Base-by-base conservation (phyloP, 441 rosid species). In the Bocquillonia castaneifolia region DNA sequence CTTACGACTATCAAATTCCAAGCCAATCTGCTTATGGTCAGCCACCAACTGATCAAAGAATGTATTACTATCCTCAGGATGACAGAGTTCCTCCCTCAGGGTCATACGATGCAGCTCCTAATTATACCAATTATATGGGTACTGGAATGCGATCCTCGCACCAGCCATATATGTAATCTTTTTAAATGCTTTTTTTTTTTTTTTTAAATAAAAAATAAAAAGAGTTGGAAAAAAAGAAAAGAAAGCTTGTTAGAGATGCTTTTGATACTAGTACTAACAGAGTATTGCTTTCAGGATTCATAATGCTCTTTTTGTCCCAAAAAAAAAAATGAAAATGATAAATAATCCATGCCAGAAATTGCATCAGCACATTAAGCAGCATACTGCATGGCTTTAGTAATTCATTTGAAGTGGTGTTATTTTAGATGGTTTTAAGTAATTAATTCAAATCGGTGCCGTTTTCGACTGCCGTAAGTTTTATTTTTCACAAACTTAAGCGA, bases 31-130 rank as follows among this genome's bases (percentile, higher is more conserved):
- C 68, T 2, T 79, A 72, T 44, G 74, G 80, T 59, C 84, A 76
- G 36, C 87, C 78, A 72, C 73, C 74, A 28, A 68, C 39, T 39
- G 82, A 85, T 71, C 86, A 77, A 64, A 77, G 82, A 80, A 44
- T 73, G 32, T 81, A 75, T 67, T 77, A 78, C 73, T 75, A 82
- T 65, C 66, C 82, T 55, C 83, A 71, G 64, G 81, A 77, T 0
- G 76, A 75, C n/a, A 63, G 77, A 50, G 59, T 60, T 71, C 17
- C 76, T 31, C 40, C 77, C 29, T n/a, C n/a, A n/a, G 42, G 74
- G 34, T 52, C 79, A 0, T 76, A 73, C 54, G 67, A 70, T 71
- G 69, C 81, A 22, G 71, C 76, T n/a, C 60, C 80, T 10, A 78
- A 54, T 55, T 83, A 79, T 14, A 66, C 75, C 13, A 54, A 70